Evolutionary conservation across 179 eudicot species (phyloP), one percentile per base, ranked within the genome.

Genomic region (Spergularia azorica): DNA sequence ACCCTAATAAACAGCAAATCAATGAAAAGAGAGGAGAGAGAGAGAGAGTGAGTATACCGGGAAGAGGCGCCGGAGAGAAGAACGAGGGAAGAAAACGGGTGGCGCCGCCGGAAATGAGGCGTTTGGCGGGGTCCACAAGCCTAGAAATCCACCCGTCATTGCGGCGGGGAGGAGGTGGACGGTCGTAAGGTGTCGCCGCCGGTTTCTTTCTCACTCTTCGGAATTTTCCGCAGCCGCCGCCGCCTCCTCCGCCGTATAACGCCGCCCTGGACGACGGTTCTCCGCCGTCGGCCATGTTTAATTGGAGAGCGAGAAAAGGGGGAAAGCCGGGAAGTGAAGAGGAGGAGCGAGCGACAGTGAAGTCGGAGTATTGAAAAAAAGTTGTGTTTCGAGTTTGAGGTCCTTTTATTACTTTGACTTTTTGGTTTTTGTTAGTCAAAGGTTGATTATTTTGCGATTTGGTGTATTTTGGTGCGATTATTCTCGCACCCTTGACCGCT

Each of bases 201-300:
- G 83, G 83, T 63, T 81, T 26, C 2, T 26, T 86, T 67, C 90
- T 74, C 63, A 83, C 72, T 57, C 82, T 84, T 32, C 81, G 66
- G 13, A 87, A 32, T 81, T 90, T 90, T 6, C 95, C 97, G 79
- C 91, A 90, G 75, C 88, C 92, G 79, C 87, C 67, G 59, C 88
- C 79, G 76, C 72, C 56, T 50, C 81, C 75, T 58, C 77, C 81
- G 63, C 80, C 73, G 71, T 79, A 79, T 9, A 67, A 39, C 63
- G 79, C 39, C 60, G 86, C 65, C 54, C 66, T 76, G 38, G 85
- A 64, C 15, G 81, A 65, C 9, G 74, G 9, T 71, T 79, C 79
- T 63, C 65, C 81, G 73, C 39, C 83, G 48, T 61, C 77, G 26
- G 46, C 46, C 77, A 70, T 70, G 3, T 67, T 39, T 13, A 17